Evolutionary conservation across 1,284 basidiomycete genomes (phyloP).

Genomic region (Fistulinella cinereoalba): DNA sequence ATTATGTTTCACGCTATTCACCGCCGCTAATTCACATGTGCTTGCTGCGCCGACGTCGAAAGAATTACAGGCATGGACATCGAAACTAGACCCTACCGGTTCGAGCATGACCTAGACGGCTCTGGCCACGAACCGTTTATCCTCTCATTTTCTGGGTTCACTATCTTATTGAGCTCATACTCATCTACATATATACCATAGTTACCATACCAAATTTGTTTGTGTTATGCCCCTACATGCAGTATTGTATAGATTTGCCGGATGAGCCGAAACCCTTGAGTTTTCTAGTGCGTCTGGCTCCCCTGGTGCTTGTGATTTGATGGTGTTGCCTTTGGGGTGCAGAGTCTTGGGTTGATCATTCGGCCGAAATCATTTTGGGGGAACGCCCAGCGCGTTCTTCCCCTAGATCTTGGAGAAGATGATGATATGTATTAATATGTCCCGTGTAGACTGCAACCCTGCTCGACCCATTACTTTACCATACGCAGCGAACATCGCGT

Average conservation of each 20-base stretch:
- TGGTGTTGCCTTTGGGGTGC: too few species aligned
- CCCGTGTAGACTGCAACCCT: conserved; percentile 4
- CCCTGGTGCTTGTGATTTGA: not conserved
- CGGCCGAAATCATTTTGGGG: not conserved
- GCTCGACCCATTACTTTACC: conserved; percentile 15
- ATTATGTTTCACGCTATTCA: conserved; percentile 85
- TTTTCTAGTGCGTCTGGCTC: not conserved
- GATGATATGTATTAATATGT: conserved; percentile 2
- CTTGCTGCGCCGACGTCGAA: conserved; percentile 76
- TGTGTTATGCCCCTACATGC: conserved; percentile 9
- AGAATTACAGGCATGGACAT: conserved; percentile 81
- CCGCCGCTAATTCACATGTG: conserved; percentile 86
- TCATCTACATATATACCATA: conserved; percentile 30
- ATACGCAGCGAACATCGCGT: conserved; percentile 6
- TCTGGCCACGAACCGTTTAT: conserved; percentile 1
- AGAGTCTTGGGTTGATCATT: not conserved
- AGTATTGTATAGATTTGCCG: not conserved
- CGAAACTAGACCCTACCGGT: conserved; percentile 77
- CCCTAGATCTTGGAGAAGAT: conserved; percentile 17
- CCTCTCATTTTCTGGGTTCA: conserved; percentile 2
- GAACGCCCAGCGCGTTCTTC: not conserved
- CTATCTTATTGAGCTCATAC: conserved; percentile 25
- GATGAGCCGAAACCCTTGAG: conserved; percentile 5
- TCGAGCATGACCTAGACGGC: conserved; percentile 39
- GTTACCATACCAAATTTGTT: conserved; percentile 15